phyloP scores from a whole-genome alignment of 2,329 filamentous ascomycete genomes.

The Emmonsiellopsis sp. region DNA sequence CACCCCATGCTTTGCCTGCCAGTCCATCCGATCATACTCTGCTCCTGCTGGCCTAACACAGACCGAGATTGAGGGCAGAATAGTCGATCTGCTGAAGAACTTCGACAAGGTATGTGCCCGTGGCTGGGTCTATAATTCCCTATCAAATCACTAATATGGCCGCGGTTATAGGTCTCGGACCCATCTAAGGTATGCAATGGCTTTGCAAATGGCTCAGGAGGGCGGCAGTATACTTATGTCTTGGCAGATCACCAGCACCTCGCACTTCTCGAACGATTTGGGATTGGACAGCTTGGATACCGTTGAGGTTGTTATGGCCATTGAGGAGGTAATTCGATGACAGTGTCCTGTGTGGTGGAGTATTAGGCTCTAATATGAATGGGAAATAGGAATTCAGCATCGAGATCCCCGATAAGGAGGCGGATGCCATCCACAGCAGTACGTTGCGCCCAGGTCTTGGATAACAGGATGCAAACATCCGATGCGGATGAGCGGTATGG shows the following conservation, averaged over 20 bases:
- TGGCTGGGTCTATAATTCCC: neutral
- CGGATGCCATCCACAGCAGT: constrained; percentile 89
- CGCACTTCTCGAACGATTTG: constrained; percentile 96
- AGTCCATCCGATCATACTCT: constrained; percentile 75
- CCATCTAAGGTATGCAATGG: constrained; percentile 43
- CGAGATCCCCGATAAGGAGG: constrained; percentile 96
- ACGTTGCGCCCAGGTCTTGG: constrained; percentile 33
- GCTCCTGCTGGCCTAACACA: constrained; percentile 68
- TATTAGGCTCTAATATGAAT: neutral
- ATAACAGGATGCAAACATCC: neutral
- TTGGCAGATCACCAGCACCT: constrained; percentile 63
- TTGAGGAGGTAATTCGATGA: constrained; percentile 67
- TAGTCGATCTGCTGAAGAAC: constrained; percentile 84
- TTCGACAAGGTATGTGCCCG: constrained; percentile 77
- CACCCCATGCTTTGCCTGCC: constrained; percentile 53
- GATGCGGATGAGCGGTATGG: too few species aligned
- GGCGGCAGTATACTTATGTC: constrained; percentile 11
- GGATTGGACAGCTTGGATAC: constrained; percentile 96
- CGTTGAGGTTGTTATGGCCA: constrained; percentile 99
- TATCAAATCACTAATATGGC: constrained; percentile 12
- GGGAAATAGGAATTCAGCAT: constrained; percentile 66
- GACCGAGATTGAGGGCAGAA: constrained; percentile 81
- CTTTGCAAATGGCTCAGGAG: neutral
- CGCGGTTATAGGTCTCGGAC: constrained; percentile 33
- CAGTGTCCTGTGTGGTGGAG: neutral